These are phyloP conservation scores for Fusarium staphyleae DNA, from an alignment of 2,329 filamentous ascomycete genomes.

Conservation along the genomic window DNA sequence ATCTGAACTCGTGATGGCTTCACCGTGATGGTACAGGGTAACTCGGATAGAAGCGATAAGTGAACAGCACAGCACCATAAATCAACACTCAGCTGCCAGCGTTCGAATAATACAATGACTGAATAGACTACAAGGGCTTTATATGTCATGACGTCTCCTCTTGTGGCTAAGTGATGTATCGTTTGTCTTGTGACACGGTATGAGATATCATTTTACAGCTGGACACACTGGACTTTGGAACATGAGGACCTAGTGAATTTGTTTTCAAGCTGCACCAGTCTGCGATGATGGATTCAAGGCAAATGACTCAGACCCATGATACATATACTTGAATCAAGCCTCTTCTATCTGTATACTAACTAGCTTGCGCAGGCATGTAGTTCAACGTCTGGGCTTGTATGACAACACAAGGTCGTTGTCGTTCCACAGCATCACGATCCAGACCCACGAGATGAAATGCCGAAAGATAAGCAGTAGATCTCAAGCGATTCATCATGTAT, in stretches of 20 bases:
- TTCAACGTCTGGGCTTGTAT: neutral
- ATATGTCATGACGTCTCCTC: too few species aligned
- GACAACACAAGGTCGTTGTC: neutral
- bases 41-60: too few species aligned
- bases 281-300: too few species aligned
- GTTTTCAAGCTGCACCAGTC: too few species aligned
- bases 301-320: too few species aligned
- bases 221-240: too few species aligned
- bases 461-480: neutral
- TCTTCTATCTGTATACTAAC: too few species aligned
- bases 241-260: too few species aligned
- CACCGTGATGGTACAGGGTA: constrained; percentile 28
- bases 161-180: too few species aligned
- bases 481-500: neutral
- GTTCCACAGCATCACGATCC: constrained; percentile 9
- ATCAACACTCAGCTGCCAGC: neutral
- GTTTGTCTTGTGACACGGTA: neutral
- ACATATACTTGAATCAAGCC: too few species aligned
- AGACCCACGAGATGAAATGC: neutral
- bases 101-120: neutral
- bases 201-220: too few species aligned
- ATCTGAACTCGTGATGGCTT: neutral
- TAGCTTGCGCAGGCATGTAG: too few species aligned
- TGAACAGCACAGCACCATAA: neutral
- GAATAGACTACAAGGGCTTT: neutral